Evolutionary conservation across 176 grass and related monocot species (phyloP).

Genomic region (Zea luxurians): DNA sequence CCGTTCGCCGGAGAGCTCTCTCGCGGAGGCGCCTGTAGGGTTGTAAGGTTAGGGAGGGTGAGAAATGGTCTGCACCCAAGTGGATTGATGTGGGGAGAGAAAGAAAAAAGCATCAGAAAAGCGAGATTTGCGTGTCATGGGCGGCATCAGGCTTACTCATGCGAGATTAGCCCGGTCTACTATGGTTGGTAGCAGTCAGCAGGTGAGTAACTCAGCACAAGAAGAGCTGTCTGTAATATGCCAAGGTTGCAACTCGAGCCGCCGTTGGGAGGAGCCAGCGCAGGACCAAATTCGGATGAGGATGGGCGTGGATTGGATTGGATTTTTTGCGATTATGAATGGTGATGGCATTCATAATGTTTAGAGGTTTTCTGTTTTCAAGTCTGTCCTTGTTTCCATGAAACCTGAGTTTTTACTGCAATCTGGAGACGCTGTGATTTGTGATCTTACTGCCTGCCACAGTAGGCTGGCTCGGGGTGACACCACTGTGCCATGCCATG

Average conservation of each 20-base stretch:
- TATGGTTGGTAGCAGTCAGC: too few species aligned
- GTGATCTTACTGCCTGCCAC: conserved; percentile 13
- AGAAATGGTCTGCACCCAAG: background rate
- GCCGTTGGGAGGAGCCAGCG: too few species aligned
- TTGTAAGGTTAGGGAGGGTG: background rate
- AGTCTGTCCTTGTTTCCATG: background rate
- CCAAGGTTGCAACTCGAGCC: background rate
- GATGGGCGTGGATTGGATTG: too few species aligned
- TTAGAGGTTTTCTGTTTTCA: too few species aligned
- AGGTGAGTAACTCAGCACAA: too few species aligned
- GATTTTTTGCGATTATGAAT: too few species aligned
- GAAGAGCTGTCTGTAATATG: too few species aligned
- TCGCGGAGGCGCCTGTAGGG: too few species aligned
- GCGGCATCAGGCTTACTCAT: conserved; percentile 35
- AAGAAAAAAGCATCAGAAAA: conserved; percentile 11
- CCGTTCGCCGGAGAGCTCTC: too few species aligned
- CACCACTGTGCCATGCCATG: too few species aligned
- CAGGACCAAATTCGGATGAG: background rate
- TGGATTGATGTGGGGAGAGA: background rate
- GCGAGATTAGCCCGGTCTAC: conserved; percentile 28
- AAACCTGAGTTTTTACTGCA: background rate
- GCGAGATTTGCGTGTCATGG: conserved; percentile 34
- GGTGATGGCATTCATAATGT: too few species aligned
- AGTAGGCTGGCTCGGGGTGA: too few species aligned
- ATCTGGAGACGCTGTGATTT: conserved; percentile 1